phyloP scores from a whole-genome alignment of 2,329 filamentous ascomycete genomes.

The Penicillium sp. region DNA sequence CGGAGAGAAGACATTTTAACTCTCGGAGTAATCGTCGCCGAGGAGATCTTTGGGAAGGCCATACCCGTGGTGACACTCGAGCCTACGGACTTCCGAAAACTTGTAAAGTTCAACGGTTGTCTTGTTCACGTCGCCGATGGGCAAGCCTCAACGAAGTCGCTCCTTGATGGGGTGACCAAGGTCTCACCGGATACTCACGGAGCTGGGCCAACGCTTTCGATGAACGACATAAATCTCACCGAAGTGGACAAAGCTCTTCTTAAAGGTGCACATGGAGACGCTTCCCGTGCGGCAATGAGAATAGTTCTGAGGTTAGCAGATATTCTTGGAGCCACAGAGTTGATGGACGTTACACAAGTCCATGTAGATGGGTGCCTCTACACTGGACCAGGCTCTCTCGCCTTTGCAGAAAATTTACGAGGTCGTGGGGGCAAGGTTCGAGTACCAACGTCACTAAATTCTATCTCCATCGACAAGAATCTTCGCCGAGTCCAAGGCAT shows the following conservation, averaged over 20 bases:
- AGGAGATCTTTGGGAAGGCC: slow-evolving; percentile 40
- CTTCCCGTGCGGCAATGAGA: slow-evolving; percentile 38
- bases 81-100: slow-evolving; percentile 7
- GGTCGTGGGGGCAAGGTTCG: slow-evolving; percentile 36
- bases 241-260: slow-evolving; percentile 29
- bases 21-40: slow-evolving; percentile 46
- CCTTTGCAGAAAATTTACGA: slow-evolving; percentile 38
- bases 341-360: slow-evolving; percentile 43
- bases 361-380: slow-evolving; percentile 49
- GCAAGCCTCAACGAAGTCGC: background rate
- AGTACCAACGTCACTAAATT: slow-evolving; percentile 45
- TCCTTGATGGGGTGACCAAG: background rate
- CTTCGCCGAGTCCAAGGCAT: slow-evolving; percentile 43
- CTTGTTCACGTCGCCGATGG: slow-evolving; percentile 4
- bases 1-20: slow-evolving; percentile 47
- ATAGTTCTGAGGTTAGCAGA: slow-evolving; percentile 41
- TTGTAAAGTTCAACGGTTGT: background rate
- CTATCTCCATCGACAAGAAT: slow-evolving; percentile 45
- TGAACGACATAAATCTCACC: slow-evolving; percentile 15
- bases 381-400: slow-evolving; percentile 40
- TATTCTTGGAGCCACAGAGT: slow-evolving; percentile 31
- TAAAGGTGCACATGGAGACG: slow-evolving; percentile 33
- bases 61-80: slow-evolving; percentile 42
- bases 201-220: background rate
- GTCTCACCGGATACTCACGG: background rate